phyloP scores from a whole-genome alignment of 2,329 filamentous ascomycete genomes.

The Talaromyces sp. region DNA sequence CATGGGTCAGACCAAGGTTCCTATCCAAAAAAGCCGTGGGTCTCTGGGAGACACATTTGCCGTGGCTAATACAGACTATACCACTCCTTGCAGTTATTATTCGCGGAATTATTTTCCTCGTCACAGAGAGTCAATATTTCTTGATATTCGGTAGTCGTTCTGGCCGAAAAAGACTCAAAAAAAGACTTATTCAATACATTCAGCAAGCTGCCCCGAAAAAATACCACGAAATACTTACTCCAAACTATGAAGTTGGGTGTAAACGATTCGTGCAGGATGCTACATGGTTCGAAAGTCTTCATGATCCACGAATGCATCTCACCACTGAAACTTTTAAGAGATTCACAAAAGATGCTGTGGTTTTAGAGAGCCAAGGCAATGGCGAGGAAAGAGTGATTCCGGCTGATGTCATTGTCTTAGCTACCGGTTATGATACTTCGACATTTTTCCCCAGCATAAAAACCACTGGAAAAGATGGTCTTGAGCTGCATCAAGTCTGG shows the following conservation, averaged over 20 bases:
- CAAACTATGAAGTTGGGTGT: slow-evolving; percentile 60
- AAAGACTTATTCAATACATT: slow-evolving; percentile 42
- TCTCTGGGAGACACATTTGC: slow-evolving; percentile 44
- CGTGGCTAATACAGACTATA: slow-evolving; percentile 43
- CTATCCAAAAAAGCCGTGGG: slow-evolving; percentile 13
- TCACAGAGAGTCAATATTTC: slow-evolving; percentile 39
- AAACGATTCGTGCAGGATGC: slow-evolving; percentile 59
- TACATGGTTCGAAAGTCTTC: slow-evolving; percentile 51
- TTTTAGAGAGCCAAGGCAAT: slow-evolving; percentile 23
- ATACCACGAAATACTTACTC: slow-evolving; percentile 59
- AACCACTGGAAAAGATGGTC: slow-evolving; percentile 49
- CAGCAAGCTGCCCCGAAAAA: slow-evolving; percentile 50
- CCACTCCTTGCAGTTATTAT: slow-evolving; percentile 48
- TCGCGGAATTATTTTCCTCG: slow-evolving; percentile 42
- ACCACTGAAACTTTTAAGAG: slow-evolving; percentile 47
- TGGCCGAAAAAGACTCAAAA: slow-evolving; percentile 29
- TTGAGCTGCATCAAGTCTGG: slow-evolving; percentile 55
- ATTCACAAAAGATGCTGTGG: slow-evolving; percentile 28
- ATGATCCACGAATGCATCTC: slow-evolving; percentile 51
- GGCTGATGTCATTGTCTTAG: slow-evolving; percentile 58
- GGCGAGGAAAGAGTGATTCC: slow-evolving; percentile 20
- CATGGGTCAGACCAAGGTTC: slow-evolving; percentile 47
- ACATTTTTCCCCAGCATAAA: slow-evolving; percentile 51
- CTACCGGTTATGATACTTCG: slow-evolving; percentile 58
- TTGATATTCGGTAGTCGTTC: slow-evolving; percentile 38